These are phyloP conservation scores for Wickerhamiella lipophila DNA, from an alignment of 805 yeast species.

Conservation along the genomic window DNA sequence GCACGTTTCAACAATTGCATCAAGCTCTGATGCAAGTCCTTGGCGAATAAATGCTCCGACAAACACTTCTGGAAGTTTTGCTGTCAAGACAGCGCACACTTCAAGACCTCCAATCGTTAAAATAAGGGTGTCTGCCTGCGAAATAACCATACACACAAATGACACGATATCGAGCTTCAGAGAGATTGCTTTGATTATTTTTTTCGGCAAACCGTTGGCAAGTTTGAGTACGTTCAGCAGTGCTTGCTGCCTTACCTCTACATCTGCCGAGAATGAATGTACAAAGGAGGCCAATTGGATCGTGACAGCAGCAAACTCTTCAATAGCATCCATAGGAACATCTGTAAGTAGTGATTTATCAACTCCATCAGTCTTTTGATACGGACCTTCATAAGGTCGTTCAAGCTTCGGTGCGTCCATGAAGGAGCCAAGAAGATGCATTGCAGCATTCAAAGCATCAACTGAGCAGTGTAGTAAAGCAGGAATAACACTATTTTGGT, in stretches of 20 bases:
- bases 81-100: slow-evolving; percentile 16
- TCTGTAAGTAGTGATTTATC: not conserved
- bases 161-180: slow-evolving; percentile 11
- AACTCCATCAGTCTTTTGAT: slow-evolving; percentile 1
- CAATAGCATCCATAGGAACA: slow-evolving; percentile 1
- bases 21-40: slow-evolving; percentile 14
- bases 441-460: slow-evolving; percentile 15
- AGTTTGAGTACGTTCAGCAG: slow-evolving; percentile 20
- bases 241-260: slow-evolving; percentile 16
- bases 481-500: slow-evolving; percentile 10
- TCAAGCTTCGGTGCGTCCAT: slow-evolving; percentile 15
- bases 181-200: slow-evolving; percentile 4
- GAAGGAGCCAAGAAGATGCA: slow-evolving; percentile 14
- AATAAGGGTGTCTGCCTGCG: slow-evolving; percentile 15
- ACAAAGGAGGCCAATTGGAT: slow-evolving; percentile 14
- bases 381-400: slow-evolving; percentile 16
- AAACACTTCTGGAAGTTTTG: slow-evolving; percentile 6
- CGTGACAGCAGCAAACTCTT: slow-evolving; percentile 7
- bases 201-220: slow-evolving; percentile 13
- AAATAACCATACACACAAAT: slow-evolving; percentile 14
- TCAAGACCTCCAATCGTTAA: slow-evolving; percentile 17
- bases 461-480: slow-evolving; percentile 16
- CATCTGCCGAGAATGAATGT: slow-evolving; percentile 16
- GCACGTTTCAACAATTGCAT: not conserved
- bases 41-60: slow-evolving; percentile 8